Percentiles rank a stretch among this genome's conserved stretches.
These are phyloP conservation scores for Heliocybe sulcata DNA, from an alignment of 1,284 basidiomycete species.

Conservation along the genomic window DNA sequence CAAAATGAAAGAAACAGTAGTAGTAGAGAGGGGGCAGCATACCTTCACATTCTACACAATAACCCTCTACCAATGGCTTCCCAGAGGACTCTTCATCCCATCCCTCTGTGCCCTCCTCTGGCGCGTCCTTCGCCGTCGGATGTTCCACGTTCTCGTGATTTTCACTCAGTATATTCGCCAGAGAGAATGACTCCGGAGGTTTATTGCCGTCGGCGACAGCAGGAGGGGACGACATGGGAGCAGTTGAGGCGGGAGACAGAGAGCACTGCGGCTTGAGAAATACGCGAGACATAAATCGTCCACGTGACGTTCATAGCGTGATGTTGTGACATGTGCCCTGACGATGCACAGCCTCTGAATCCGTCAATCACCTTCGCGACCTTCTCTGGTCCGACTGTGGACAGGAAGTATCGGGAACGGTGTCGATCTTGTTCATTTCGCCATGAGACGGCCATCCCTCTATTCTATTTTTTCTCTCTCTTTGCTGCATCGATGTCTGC, in stretches of 20 bases:
- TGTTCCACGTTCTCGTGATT: conserved; percentile 56
- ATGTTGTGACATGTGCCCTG: too few species aligned
- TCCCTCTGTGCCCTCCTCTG: conserved; percentile 30
- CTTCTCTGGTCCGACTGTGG: too few species aligned
- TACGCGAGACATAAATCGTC: too few species aligned
- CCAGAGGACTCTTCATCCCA: conserved; percentile 60
- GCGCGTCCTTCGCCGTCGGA: conserved; percentile 29
- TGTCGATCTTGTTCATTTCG: too few species aligned
- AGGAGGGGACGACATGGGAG: neutral
- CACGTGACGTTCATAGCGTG: too few species aligned
- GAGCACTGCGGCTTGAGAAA: too few species aligned
- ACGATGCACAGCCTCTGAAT: too few species aligned
- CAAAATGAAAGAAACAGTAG: neutral
- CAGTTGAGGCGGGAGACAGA: neutral
- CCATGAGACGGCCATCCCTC: neutral
- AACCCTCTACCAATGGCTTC: conserved; percentile 49
- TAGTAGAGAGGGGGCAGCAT: too few species aligned
- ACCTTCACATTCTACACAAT: conserved; percentile 82
- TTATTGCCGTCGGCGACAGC: neutral
- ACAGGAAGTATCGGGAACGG: too few species aligned
- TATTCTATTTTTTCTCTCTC: neutral
- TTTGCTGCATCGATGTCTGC: neutral
- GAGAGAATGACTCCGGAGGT: conserved; percentile 34
- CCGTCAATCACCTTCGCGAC: too few species aligned
- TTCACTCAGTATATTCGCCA: conserved; percentile 58